Conservation (phyloP, 768 basidiomycete genomes). For the Tricholoma sp. region DNA sequence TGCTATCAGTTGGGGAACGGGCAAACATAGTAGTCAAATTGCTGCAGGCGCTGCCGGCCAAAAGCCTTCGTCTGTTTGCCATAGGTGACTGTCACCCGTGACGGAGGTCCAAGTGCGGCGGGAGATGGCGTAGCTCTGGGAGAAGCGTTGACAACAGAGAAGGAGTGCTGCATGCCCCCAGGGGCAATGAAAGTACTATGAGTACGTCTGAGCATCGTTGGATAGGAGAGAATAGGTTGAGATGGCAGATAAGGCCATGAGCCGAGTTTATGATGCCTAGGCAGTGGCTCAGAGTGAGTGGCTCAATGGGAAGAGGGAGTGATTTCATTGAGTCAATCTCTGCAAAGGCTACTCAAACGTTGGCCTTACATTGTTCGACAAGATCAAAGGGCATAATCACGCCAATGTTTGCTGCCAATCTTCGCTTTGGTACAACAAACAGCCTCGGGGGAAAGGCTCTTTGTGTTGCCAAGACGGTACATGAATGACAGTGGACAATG, state of each 20-base stretch:
- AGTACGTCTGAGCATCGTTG: neutral
- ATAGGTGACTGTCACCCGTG: conserved; percentile 2
- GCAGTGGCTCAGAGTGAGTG: neutral
- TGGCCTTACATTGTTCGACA: neutral
- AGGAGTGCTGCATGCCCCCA: neutral
- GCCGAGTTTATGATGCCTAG: neutral
- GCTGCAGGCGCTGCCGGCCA: conserved; percentile 3
- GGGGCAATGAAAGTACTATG: neutral
- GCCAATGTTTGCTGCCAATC: too few species aligned
- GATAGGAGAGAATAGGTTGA: neutral
- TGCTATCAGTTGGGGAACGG: neutral
- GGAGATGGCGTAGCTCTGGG: neutral
- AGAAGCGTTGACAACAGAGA: neutral
- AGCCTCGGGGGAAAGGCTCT: too few species aligned
- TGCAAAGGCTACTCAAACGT: too few species aligned
- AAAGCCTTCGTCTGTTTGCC: conserved; percentile 1
- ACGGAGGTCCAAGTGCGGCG: neutral
- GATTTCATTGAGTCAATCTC: too few species aligned
- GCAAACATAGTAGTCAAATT: conserved; percentile 1
- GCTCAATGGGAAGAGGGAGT: neutral
- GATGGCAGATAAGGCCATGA: neutral
- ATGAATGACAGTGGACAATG: too few species aligned
- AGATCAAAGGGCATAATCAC: neutral
- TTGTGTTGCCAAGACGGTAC: too few species aligned
- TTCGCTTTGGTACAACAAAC: too few species aligned